Evolutionary conservation across 495 filamentous ascomycete genomes (phyloP).

Genomic region (Parathielavia hyrcaniae): DNA sequence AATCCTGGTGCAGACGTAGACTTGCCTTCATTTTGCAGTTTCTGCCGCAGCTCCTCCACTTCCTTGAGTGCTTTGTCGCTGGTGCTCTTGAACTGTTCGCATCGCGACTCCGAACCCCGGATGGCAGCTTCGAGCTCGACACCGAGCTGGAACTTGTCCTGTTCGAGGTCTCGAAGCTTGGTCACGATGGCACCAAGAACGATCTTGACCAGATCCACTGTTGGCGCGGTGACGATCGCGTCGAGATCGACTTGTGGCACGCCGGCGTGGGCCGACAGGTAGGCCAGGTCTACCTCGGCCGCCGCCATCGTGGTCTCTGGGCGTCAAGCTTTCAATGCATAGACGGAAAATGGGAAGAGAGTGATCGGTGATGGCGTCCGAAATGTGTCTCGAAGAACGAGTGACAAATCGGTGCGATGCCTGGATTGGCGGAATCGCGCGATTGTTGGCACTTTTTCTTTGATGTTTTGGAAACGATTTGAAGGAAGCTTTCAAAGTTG

Average conservation of each 20-base stretch:
- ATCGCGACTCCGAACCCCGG: constrained; percentile 69
- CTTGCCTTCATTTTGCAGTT: constrained; percentile 74
- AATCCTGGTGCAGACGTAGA: constrained; percentile 5
- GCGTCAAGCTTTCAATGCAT: constrained; percentile 19
- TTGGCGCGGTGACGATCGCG: constrained; percentile 63
- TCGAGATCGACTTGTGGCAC: constrained; percentile 63
- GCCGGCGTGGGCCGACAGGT: constrained; percentile 67
- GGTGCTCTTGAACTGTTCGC: constrained; percentile 68
- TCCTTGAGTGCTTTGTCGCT: constrained; percentile 78
- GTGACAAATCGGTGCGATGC: constrained; percentile 1
- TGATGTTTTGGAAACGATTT: constrained; percentile 1
- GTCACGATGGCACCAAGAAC: constrained; percentile 61
- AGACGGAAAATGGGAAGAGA: not conserved
- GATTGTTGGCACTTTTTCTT: constrained; percentile 15
- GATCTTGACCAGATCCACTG: constrained; percentile 63
- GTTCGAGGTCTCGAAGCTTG: constrained; percentile 76
- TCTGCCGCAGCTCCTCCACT: constrained; percentile 66
- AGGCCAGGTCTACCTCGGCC: constrained; percentile 65
- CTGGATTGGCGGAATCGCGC: not conserved
- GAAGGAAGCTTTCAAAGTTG: constrained; percentile 2
- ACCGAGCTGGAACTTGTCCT: constrained; percentile 76
- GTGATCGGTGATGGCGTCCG: not conserved
- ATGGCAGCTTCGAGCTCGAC: constrained; percentile 92
- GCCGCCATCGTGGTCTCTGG: constrained; percentile 61
- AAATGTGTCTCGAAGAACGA: not conserved